phyloP scores from a whole-genome alignment of 192 early-diverging fungal genomes.

The Podila epicladia region DNA sequence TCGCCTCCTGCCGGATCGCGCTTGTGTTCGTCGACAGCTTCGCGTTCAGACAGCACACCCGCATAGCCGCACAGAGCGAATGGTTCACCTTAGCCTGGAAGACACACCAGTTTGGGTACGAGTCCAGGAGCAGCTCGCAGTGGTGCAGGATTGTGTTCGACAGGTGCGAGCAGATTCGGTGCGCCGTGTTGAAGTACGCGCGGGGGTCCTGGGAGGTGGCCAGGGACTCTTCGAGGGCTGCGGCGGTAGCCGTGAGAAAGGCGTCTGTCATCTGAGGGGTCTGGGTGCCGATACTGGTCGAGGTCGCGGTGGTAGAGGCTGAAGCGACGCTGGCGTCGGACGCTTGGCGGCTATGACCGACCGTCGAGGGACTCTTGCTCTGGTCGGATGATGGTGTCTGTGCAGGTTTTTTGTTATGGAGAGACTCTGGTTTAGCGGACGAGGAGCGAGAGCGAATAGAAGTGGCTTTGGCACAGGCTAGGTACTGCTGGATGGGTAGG shows the following conservation, averaged over 20 bases:
- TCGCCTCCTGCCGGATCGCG: slow-evolving; percentile 36
- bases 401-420: slow-evolving; percentile 17
- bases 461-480: neutral
- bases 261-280: too few species aligned
- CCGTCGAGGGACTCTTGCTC: slow-evolving; percentile 4
- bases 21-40: slow-evolving; percentile 24
- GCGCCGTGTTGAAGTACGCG: slow-evolving; percentile 37
- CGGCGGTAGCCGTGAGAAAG: too few species aligned
- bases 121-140: slow-evolving; percentile 33
- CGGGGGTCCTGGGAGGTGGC: too few species aligned
- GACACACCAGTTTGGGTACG: slow-evolving; percentile 42
- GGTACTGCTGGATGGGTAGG: slow-evolving; percentile 36
- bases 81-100: slow-evolving; percentile 42
- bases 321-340: too few species aligned
- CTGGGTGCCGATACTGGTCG: too few species aligned
- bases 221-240: too few species aligned
- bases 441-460: slow-evolving; percentile 2
- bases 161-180: slow-evolving; percentile 42
- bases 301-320: too few species aligned
- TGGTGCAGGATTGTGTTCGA: slow-evolving; percentile 48
- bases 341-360: neutral
- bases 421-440: slow-evolving; percentile 16
- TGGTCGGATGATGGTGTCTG: slow-evolving; percentile 9
- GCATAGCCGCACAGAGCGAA: slow-evolving; percentile 18
- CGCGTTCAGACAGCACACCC: slow-evolving; percentile 44